These are phyloP conservation scores for Phellinidium pouzarii DNA, from an alignment of 1,284 basidiomycete genomes.

Conservation along the genomic window DNA sequence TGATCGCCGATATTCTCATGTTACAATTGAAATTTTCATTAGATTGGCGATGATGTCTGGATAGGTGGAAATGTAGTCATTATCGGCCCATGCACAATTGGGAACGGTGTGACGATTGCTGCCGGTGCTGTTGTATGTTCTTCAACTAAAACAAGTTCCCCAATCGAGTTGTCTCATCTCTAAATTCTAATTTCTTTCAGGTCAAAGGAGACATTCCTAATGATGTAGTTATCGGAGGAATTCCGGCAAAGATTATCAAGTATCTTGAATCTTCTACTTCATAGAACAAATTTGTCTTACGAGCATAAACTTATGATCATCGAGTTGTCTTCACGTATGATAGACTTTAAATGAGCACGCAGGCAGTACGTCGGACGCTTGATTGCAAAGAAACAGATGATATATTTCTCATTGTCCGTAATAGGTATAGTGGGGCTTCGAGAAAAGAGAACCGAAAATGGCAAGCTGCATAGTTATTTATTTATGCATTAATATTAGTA, in stretches of 20 bases:
- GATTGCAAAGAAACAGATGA: no score
- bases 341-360: no score
- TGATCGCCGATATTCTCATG: background rate
- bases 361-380: no score
- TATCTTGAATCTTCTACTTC: background rate
- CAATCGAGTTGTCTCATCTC: background rate
- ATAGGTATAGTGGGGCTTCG: no score
- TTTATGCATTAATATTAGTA: no score
- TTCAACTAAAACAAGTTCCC: no score
- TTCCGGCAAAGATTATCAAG: constrained; percentile 9
- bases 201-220: constrained; percentile 11
- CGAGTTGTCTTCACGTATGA: no score
- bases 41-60: constrained; percentile 15
- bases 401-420: no score
- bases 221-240: constrained; percentile 10
- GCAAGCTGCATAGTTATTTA: no score
- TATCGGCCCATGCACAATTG: constrained; percentile 9
- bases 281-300: no score
- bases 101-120: constrained; percentile 7
- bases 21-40: background rate
- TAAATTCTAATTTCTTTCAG: background rate
- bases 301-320: no score
- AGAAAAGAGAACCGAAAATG: no score
- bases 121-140: constrained; percentile 9
- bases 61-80: constrained; percentile 8